Percentiles rank a stretch among this genome's conserved stretches.
Evolutionary conservation across 169 alveolate genomes (phyloP).

Genomic region (Plasmodium berghei): DNA sequence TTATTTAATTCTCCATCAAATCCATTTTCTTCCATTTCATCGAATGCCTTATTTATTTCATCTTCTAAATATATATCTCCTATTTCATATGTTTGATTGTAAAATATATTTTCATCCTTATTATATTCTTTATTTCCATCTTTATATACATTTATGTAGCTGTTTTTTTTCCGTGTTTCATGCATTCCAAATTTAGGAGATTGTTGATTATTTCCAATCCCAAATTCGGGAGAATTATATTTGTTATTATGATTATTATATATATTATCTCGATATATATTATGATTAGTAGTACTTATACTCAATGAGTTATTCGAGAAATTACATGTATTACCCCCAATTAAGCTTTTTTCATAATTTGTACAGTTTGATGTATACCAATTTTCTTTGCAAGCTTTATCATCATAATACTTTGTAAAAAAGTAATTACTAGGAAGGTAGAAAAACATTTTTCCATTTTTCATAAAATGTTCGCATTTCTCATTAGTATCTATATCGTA

Average conservation of each 20-base stretch:
- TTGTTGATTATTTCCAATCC: conserved; percentile 16
- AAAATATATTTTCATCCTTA: not conserved
- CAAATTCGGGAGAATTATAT: conserved; percentile 58
- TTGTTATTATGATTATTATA: conserved; percentile 22
- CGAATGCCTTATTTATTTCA: not conserved
- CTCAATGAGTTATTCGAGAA: conserved; percentile 43
- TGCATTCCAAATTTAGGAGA: conserved; percentile 71
- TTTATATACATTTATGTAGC: not conserved
- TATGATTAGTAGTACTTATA: conserved; percentile 18
- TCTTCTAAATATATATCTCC: not conserved
- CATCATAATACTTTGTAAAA: conserved; percentile 44
- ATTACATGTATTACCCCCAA: conserved; percentile 19
- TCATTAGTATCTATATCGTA: conserved; percentile 8
- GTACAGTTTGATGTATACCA: conserved; percentile 9
- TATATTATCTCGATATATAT: conserved; percentile 18
- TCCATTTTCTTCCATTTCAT: not conserved
- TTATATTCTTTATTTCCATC: not conserved
- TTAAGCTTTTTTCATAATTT: conserved; percentile 46
- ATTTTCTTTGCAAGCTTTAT: not conserved
- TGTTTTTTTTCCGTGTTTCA: conserved; percentile 5
- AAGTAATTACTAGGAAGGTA: conserved; percentile 57
- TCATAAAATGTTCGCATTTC: not conserved
- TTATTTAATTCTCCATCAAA: conserved; percentile 7
- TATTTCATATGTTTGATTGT: not conserved
- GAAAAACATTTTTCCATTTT: conserved; percentile 33